Base-by-base conservation (phyloP, 2,329 filamentous ascomycete species). In the Cordyceps fumosorosea region DNA sequence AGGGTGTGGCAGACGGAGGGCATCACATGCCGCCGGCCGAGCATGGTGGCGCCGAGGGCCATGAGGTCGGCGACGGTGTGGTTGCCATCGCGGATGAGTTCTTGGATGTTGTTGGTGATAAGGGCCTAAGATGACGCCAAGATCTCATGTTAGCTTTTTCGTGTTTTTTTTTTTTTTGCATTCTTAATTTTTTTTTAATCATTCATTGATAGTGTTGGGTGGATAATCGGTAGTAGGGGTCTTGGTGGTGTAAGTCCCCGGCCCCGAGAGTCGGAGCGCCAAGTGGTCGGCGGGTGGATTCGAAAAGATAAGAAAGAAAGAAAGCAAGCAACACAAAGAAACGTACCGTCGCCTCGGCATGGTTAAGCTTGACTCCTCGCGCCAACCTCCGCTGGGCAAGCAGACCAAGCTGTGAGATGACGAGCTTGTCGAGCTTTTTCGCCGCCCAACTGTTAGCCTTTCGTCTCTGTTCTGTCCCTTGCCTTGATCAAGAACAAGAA, bases 61-160 rank as follows among this genome's bases (percentile, higher is more conserved):
- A 98, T 98, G 72, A 98, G 90, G 74, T 96, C 92, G 45, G 93
- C 89, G 60, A 98, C 93, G 16, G 84, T 89, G 78, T 97, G 91
- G 68, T 89, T 87, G 72, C 93, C 93, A 93, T 98, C 93, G 74
- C 93, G 93, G 74, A 98, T 96, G 69, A 97, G 88, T 83, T 98
- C 93, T 75, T 97, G 93, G 56, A 98, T 83, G 74, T 93, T 93
- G 72, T 85, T 92, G 65, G 93, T 88, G 70, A 97, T 96, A 67
- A 93, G 83, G 32, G 89, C 89, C 87, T 89, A 56, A 5, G 26
- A 58, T 51, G 18, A 6, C n/a, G 29, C 6, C 32, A 14, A 37
- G 24, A 5, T 24, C 45, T 47, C 24, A 54, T 64, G 63, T 66
- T 61, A 66, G 47, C 22, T 22, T n/a, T 29, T 42, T 42, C 29